Evolutionary conservation across 768 basidiomycete species (phyloP).

Genomic region (Krasilnikovozyma curviuscula): DNA sequence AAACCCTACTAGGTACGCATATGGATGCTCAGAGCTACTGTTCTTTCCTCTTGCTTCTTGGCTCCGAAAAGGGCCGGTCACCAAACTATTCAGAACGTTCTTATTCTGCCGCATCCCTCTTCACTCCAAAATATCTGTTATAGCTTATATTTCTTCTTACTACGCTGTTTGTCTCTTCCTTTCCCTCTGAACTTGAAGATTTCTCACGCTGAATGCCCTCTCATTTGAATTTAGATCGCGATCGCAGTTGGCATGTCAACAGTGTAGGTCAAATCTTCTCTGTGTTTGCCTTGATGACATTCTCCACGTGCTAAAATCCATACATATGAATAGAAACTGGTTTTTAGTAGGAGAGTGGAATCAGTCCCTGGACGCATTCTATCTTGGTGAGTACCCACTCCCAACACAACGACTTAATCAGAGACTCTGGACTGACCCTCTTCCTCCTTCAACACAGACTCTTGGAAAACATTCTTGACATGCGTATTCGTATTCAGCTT

Average conservation of each 20-base stretch:
- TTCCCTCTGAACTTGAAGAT: background rate
- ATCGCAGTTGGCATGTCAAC: slow-evolving; percentile 8
- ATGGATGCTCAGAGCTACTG: slow-evolving; percentile 33
- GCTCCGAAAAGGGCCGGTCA: slow-evolving; percentile 65
- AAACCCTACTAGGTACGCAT: too few species aligned
- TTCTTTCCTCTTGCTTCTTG: slow-evolving; percentile 66
- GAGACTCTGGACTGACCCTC: too few species aligned
- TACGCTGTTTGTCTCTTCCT: slow-evolving; percentile 15
- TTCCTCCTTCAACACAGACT: too few species aligned
- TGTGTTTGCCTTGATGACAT: too few species aligned
- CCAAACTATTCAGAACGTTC: slow-evolving; percentile 26
- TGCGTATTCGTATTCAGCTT: slow-evolving; percentile 24
- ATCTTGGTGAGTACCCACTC: too few species aligned
- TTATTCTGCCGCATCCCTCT: slow-evolving; percentile 31
- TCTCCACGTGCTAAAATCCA: too few species aligned
- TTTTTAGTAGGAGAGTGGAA: slow-evolving; percentile 9
- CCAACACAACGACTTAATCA: too few species aligned
- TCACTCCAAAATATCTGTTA: slow-evolving; percentile 39
- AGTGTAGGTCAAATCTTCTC: too few species aligned
- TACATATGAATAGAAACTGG: slow-evolving; percentile 7
- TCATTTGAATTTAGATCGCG: background rate
- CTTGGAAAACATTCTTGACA: slow-evolving; percentile 24
- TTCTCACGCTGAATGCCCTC: background rate
- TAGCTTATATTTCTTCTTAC: slow-evolving; percentile 33
- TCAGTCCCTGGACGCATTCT: slow-evolving; percentile 19